Evolutionary conservation across 2,329 filamentous ascomycete genomes (phyloP).

Genomic region (Fusarium sp.): DNA sequence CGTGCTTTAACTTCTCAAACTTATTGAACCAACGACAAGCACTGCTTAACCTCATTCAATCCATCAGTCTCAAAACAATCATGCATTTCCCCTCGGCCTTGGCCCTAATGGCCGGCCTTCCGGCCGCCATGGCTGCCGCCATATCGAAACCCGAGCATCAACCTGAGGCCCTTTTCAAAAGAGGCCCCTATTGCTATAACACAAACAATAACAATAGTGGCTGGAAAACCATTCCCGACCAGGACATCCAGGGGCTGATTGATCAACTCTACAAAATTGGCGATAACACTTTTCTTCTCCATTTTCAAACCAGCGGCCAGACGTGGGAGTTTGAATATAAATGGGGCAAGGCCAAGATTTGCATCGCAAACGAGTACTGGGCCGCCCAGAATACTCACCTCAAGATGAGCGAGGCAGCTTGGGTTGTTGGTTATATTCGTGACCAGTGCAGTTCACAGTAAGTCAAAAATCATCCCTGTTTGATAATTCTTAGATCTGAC

Average conservation of each 20-base stretch:
- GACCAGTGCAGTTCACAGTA: background rate
- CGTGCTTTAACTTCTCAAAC: background rate
- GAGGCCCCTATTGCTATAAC: background rate
- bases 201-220: background rate
- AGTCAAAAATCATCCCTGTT: background rate
- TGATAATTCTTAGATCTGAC: background rate
- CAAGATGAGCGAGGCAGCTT: background rate
- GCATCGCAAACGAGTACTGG: background rate
- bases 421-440: background rate
- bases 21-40: background rate
- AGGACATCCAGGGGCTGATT: background rate
- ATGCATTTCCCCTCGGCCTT: background rate
- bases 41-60: background rate
- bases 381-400: background rate
- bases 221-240: background rate
- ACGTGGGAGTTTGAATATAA: background rate
- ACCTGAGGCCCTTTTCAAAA: background rate
- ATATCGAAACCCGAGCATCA: background rate
- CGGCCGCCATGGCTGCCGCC: background rate
- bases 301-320: background rate
- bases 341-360: background rate
- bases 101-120: background rate
- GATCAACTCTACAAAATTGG: background rate
- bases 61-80: background rate
- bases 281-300: background rate